Percentiles rank a stretch among this genome's conserved stretches.
These are phyloP conservation scores for Puccinia sorghi DNA, from an alignment of 1,284 basidiomycete species.

Conservation along the genomic window DNA sequence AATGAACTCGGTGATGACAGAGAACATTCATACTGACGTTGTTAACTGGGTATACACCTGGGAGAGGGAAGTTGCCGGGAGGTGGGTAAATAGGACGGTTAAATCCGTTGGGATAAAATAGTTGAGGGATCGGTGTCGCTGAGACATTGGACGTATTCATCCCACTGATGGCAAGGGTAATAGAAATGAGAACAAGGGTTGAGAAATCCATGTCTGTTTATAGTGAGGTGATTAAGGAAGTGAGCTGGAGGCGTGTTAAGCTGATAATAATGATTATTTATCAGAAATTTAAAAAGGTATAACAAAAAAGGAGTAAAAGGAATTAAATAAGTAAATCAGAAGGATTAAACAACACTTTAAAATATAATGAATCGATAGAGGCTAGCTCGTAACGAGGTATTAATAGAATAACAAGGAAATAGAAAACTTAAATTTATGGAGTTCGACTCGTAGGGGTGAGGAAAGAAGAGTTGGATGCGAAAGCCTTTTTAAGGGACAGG, in stretches of 20 bases:
- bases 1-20: no score
- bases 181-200: neutral
- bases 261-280: neutral
- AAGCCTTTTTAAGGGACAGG: neutral
- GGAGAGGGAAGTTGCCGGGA: neutral
- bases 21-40: neutral
- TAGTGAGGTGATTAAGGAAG: neutral
- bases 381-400: conserved; percentile 8
- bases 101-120: neutral
- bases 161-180: neutral
- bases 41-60: neutral
- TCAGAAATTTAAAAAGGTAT: no score
- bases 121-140: neutral
- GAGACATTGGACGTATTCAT: neutral
- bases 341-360: neutral
- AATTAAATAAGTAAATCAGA: neutral
- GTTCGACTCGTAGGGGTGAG: neutral
- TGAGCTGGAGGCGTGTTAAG: neutral
- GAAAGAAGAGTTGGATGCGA: neutral
- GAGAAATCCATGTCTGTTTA: conserved; percentile 14
- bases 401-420: neutral
- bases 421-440: neutral
- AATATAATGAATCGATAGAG: conserved; percentile 4
- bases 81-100: neutral
- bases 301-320: neutral